Base-by-base conservation (phyloP, 345 rosid genomes). In the Laguncularia racemosa region DNA sequence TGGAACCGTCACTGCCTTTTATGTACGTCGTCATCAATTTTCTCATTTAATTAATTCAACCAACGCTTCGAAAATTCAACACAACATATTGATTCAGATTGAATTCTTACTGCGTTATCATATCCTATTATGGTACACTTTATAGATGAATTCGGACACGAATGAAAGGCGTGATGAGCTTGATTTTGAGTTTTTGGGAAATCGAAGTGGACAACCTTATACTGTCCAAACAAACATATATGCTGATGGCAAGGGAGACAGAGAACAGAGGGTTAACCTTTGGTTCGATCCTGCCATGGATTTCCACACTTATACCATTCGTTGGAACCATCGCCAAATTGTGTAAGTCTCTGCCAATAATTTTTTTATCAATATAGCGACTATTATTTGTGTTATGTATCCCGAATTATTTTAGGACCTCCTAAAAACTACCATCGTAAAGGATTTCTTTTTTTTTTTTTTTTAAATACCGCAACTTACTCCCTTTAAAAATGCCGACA, bases 1-100 rank as follows among this genome's bases (percentile, higher is more conserved):
- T 14, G 99, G 97, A 70, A 89, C 97, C 3, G 97, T 92, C 72
- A 82, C 99, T 1, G 99, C 99, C 69, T 92, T 92, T 68, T 92
- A 90, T 48, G 97, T 89, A 70, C 48, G 82, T 54, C 28, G n/a
- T n/a, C n/a, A n/a, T n/a, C n/a, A n/a, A n/a, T n/a, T n/a, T n/a
- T n/a, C n/a, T n/a, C n/a, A n/a, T n/a, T n/a, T n/a, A n/a, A n/a
- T n/a, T n/a, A n/a, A 5, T 16, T 48, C 6, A 13, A 33, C 40
- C 4, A 33, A 33, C 40, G 4, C 9, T 33, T 33, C 40, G 9
- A 33, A 33, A 23, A 23, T 23, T 40, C 50, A 43, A 18, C 44
- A n/a, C 44, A n/a, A n/a, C n/a, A n/a, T n/a, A n/a, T n/a, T n/a
- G 17, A 18, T 46, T 67, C 48, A 8, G 0, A 40, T 65, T 43